These are phyloP conservation scores for Pugionium dolabratum DNA, from an alignment of 345 rosid species.

Conservation along the genomic window DNA sequence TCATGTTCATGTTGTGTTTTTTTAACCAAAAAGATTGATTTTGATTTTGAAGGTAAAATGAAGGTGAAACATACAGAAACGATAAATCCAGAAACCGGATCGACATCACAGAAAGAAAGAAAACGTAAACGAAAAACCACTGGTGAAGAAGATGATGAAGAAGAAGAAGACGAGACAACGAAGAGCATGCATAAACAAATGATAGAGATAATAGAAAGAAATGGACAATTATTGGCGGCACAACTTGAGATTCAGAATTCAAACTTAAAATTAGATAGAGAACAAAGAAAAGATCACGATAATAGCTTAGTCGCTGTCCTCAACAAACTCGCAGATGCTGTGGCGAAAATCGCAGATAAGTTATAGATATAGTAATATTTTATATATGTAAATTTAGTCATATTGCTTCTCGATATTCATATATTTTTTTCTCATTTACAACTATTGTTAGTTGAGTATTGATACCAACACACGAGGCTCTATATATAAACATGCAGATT, in stretches of 20 bases:
- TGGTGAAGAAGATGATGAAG: constrained; percentile 22
- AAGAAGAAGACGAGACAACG: constrained; percentile 42
- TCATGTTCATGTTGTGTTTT: background rate
- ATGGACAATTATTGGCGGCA: constrained; percentile 69
- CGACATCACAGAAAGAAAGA: constrained; percentile 60
- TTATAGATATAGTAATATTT: constrained; percentile 45
- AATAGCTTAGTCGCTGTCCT: constrained; percentile 74
- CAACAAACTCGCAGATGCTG: constrained; percentile 84
- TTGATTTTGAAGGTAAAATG: constrained; percentile 46
- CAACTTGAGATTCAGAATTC: constrained; percentile 86
- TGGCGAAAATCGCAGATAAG: constrained; percentile 86
- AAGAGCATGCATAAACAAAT: constrained; percentile 49
- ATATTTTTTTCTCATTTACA: constrained; percentile 4
- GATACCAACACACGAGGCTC: constrained; percentile 23
- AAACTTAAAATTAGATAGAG: constrained; percentile 67
- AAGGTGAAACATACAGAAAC: constrained; percentile 52
- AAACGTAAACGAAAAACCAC: constrained; percentile 60
- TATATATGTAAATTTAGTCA: constrained; percentile 15
- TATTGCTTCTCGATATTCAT: constrained; percentile 18
- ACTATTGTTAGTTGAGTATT: constrained; percentile 28
- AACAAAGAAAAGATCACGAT: constrained; percentile 79
- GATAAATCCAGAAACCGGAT: constrained; percentile 53
- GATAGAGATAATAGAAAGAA: constrained; percentile 67
- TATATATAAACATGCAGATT: constrained; percentile 28
- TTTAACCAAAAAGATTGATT: constrained; percentile 17